phyloP scores from a whole-genome alignment of 495 filamentous ascomycete species.

The Neurospora cerealis region DNA sequence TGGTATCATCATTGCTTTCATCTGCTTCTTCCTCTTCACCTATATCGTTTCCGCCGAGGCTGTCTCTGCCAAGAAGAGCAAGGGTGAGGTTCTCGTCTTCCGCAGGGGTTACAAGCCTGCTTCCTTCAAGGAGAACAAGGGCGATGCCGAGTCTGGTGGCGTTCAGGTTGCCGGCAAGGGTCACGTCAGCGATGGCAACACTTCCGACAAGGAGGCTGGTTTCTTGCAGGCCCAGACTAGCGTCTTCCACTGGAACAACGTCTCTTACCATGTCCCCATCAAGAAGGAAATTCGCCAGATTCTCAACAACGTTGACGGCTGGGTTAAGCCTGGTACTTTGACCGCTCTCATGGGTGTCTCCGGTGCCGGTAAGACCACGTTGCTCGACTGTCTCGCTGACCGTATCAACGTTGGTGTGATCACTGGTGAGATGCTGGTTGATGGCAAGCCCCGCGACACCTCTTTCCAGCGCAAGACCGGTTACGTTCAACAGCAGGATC shows the following conservation, averaged over 20 bases:
- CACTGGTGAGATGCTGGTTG: slow-evolving; percentile 75
- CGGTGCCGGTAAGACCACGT: slow-evolving; percentile 64
- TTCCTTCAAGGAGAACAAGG: slow-evolving; percentile 44
- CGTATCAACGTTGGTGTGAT: slow-evolving; percentile 82
- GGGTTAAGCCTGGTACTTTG: slow-evolving; percentile 83
- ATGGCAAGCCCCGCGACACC: slow-evolving; percentile 61
- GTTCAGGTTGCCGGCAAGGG: slow-evolving; percentile 31
- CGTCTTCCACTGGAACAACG: slow-evolving; percentile 79
- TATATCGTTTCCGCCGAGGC: slow-evolving; percentile 69
- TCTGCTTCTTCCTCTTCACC: slow-evolving; percentile 50
- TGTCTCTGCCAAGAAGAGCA: slow-evolving; percentile 68
- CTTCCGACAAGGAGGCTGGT: slow-evolving; percentile 34
- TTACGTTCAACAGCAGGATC: slow-evolving; percentile 93
- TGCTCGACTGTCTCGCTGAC: slow-evolving; percentile 63
- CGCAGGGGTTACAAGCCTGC: slow-evolving; percentile 61
- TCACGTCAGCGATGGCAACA: slow-evolving; percentile 33
- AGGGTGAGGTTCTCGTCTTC: slow-evolving; percentile 85
- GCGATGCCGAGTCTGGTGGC: slow-evolving; percentile 43
- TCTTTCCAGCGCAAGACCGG: slow-evolving; percentile 91
- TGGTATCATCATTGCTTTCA: slow-evolving; percentile 69
- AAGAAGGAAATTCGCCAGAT: slow-evolving; percentile 66
- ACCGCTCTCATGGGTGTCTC: slow-evolving; percentile 82
- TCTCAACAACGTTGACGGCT: slow-evolving; percentile 75
- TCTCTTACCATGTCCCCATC: slow-evolving; percentile 84
- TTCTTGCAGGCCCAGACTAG: slow-evolving; percentile 48